These are phyloP conservation scores for Pestalotiopsis sp. DNA, from an alignment of 2,329 filamentous ascomycete genomes.

Conservation along the genomic window DNA sequence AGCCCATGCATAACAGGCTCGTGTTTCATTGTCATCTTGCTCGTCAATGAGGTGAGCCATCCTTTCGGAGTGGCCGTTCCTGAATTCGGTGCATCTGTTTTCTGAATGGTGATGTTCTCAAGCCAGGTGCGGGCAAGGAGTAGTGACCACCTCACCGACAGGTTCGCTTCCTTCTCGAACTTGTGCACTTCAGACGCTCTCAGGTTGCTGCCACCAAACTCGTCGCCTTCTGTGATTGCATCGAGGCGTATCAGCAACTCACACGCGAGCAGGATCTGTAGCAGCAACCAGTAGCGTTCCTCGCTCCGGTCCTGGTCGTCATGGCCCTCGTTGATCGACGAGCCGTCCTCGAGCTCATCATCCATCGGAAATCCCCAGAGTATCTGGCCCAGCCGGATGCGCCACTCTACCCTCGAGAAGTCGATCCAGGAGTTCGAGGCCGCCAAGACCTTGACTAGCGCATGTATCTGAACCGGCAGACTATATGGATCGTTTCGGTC, in stretches of 20 bases:
- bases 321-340: conserved; percentile 52
- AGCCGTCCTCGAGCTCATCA: conserved; percentile 55
- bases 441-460: conserved; percentile 66
- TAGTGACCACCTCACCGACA: conserved; percentile 68
- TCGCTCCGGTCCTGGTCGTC: conserved; percentile 55
- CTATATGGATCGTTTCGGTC: conserved; percentile 63
- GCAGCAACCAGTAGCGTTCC: conserved; percentile 68
- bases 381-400: conserved; percentile 72
- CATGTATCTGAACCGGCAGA: conserved; percentile 70
- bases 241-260: conserved; percentile 69
- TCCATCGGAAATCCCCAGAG: conserved; percentile 63
- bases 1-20: conserved; percentile 33
- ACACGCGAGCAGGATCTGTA: conserved; percentile 66
- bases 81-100: conserved; percentile 39
- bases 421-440: conserved; percentile 73
- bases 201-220: conserved; percentile 53
- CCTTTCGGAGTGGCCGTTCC: conserved; percentile 36
- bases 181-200: conserved; percentile 59
- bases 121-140: conserved; percentile 67
- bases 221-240: conserved; percentile 62
- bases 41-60: conserved; percentile 63
- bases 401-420: conserved; percentile 75
- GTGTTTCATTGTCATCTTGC: conserved; percentile 50
- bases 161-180: conserved; percentile 64
- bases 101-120: conserved; percentile 66